phyloP scores from a whole-genome alignment of 2,329 filamentous ascomycete species.

The Colletotrichum sp. region DNA sequence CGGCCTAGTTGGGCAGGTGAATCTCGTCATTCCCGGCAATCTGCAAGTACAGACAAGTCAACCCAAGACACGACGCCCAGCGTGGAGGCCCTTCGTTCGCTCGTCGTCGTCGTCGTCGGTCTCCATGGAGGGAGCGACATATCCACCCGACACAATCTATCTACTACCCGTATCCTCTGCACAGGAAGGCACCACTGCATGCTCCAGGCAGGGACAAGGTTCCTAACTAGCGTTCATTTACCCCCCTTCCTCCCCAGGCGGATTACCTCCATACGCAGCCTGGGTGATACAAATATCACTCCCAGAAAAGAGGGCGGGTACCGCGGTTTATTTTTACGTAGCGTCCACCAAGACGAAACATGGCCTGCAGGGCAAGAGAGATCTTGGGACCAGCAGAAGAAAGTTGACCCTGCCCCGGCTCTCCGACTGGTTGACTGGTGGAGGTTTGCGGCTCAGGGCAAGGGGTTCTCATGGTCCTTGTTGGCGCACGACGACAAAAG shows the following conservation, averaged over 20 bases:
- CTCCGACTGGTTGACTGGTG: background rate
- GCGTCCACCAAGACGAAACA: background rate
- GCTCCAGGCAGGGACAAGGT: background rate
- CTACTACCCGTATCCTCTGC: background rate
- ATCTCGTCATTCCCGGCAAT: background rate
- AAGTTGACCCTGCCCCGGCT: background rate
- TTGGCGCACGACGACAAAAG: background rate
- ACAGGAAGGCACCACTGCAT: background rate
- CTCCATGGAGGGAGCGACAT: background rate
- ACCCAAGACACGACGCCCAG: background rate
- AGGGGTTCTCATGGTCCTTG: background rate
- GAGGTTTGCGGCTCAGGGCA: background rate
- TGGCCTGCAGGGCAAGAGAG: background rate
- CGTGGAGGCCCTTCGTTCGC: background rate
- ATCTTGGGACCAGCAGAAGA: background rate
- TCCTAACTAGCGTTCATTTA: background rate
- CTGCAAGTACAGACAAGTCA: background rate
- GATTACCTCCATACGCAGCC: background rate
- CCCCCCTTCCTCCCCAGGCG: background rate
- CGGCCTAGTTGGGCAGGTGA: conserved; percentile 6
- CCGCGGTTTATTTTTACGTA: background rate
- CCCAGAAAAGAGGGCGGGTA: background rate
- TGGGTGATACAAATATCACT: background rate
- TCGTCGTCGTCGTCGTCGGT: background rate
- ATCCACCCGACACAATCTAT: background rate